Evolutionary conservation across 2,329 filamentous ascomycete species (phyloP), one percentile per base, ranked within the genome.

Genomic region (Neoarthrinium moseri): DNA sequence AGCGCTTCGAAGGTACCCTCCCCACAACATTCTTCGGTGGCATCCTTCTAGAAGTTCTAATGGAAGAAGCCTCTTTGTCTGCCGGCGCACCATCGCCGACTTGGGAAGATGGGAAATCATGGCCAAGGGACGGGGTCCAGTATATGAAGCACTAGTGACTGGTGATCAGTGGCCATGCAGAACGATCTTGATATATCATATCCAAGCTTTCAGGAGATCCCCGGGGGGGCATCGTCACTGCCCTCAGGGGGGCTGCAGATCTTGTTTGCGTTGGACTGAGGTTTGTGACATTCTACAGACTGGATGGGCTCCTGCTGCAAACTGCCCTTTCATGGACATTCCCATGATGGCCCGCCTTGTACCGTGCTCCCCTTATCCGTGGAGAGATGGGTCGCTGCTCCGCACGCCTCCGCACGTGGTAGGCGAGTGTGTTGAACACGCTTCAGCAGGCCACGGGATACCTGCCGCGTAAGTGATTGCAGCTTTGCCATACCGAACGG

Each of bases 361-460:
- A n/a, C n/a, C n/a, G n/a, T n/a, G n/a, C n/a, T n/a, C n/a, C n/a
- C n/a, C n/a, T n/a, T n/a, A n/a, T n/a, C n/a, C n/a, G n/a, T n/a
- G n/a, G n/a, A n/a, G n/a, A n/a, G n/a, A n/a, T n/a, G n/a, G n/a
- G n/a, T n/a, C n/a, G n/a, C n/a, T n/a, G n/a, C n/a, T n/a, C n/a
- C n/a, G n/a, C n/a, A n/a, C n/a, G n/a, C n/a, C n/a, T n/a, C n/a
- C n/a, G n/a, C 50, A 51, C 54, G 50, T 45, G 43, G 21, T 32
- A 33, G 11, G 21, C 13, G 10, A 46, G 41, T 50, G 48, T 49
- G 51, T 54, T 46, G 50, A 43, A 39, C 36, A 36, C 55, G 54
- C 56, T 55, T 56, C 51, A 54, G 54, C 44, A 56, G 36, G 51
- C 54, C 49, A 55, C 45, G 39, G 36, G 6, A 33, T 41, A 35